phyloP scores from a whole-genome alignment of 305 asterid species.

The Fraxinus greggii region DNA sequence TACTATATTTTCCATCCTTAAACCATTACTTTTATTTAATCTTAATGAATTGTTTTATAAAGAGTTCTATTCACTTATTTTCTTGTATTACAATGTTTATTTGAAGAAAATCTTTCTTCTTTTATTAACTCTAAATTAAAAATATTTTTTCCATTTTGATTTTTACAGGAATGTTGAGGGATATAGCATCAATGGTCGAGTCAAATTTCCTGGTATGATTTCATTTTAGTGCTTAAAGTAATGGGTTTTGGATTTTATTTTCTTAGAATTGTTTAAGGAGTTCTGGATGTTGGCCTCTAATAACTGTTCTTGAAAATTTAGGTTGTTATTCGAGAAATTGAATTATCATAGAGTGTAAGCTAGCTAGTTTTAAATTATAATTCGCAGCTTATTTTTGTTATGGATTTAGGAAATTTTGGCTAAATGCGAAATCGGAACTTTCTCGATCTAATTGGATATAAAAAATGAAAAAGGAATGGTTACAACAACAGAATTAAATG shows the following conservation, averaged over 20 bases:
- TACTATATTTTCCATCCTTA: conserved; percentile 12
- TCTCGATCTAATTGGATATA: neutral
- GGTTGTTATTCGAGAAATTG: neutral
- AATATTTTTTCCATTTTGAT: neutral
- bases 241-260: conserved; percentile 1
- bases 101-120: neutral
- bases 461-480: neutral
- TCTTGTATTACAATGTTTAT: neutral
- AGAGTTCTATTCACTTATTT: neutral
- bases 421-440: neutral
- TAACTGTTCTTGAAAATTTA: neutral
- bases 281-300: neutral
- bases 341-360: neutral
- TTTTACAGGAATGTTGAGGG: conserved; percentile 55
- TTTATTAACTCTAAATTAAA: neutral
- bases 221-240: neutral
- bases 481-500: neutral
- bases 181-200: conserved; percentile 54
- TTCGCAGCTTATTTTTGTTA: neutral
- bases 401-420: neutral
- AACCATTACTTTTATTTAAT: neutral
- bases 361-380: neutral
- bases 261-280: neutral
- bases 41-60: neutral
- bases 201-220: conserved; percentile 61